Evolutionary conservation across 495 filamentous ascomycete species (phyloP).

Genomic region (Schizothecium vesticola): DNA sequence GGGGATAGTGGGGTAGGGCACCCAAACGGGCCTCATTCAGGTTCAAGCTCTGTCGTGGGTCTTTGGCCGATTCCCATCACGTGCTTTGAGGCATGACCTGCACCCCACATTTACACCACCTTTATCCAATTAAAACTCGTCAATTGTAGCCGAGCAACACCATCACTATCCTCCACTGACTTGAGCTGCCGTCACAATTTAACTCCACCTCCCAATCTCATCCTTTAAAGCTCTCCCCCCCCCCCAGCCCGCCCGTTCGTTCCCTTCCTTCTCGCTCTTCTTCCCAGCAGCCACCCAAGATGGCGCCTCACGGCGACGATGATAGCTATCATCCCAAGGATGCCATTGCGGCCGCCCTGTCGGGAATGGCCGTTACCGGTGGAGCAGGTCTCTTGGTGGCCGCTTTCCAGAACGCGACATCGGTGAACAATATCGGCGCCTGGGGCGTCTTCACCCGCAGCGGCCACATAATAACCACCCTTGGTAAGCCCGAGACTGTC

Average conservation of each 20-base stretch:
- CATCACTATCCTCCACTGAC: conserved; percentile 7
- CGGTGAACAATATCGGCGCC: conserved; percentile 69
- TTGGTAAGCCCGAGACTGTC: conserved; percentile 29
- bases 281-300: conserved; percentile 45
- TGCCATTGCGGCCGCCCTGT: conserved; percentile 60
- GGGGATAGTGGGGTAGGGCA: not conserved
- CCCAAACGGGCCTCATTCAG: not conserved
- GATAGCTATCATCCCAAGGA: conserved; percentile 70
- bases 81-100: not conserved
- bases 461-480: conserved; percentile 33
- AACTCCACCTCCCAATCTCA: conserved; percentile 5
- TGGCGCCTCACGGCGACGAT: conserved; percentile 32
- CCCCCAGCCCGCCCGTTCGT: conserved; percentile 1
- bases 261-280: conserved; percentile 18
- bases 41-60: no score
- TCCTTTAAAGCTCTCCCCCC: conserved; percentile 1
- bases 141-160: conserved; percentile 8
- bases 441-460: conserved; percentile 67
- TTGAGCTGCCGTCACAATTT: not conserved
- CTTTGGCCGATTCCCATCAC: not conserved
- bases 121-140: conserved; percentile 7
- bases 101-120: not conserved
- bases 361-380: conserved; percentile 46
- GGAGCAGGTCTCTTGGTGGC: conserved; percentile 64
- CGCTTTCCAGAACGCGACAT: conserved; percentile 78